These are phyloP conservation scores for Collybiopsis luxurians DNA, from an alignment of 768 basidiomycete species.

Conservation along the genomic window DNA sequence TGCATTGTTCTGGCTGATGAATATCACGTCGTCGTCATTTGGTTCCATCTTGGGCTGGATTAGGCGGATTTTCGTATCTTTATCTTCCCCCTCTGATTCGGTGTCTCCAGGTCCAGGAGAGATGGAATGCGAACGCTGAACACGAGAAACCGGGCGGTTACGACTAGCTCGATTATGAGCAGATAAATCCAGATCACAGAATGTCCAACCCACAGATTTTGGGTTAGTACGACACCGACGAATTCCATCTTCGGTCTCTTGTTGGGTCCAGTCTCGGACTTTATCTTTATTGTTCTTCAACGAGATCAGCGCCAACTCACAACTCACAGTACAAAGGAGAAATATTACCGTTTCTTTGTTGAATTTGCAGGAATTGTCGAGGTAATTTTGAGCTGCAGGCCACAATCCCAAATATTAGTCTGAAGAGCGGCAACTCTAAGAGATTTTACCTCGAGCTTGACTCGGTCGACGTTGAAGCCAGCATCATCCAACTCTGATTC, in stretches of 20 bases:
- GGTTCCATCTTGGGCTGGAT: background rate
- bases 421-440: no score
- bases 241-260: background rate
- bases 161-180: no score
- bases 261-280: background rate
- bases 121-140: background rate
- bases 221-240: background rate
- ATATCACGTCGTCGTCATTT: background rate
- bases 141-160: no score
- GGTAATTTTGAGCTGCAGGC: background rate
- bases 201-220: no score
- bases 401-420: background rate
- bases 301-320: no score
- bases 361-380: background rate
- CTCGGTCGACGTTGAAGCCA: no score
- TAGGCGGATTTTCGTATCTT: background rate
- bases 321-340: no score
- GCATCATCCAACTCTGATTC: no score
- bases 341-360: background rate
- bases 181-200: no score
- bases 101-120: background rate
- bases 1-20: background rate
- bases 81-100: background rate
- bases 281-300: background rate
- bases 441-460: no score